Evolutionary conservation across 176 grass and related monocot genomes (phyloP).

Genomic region (Aechmea fasciata): DNA sequence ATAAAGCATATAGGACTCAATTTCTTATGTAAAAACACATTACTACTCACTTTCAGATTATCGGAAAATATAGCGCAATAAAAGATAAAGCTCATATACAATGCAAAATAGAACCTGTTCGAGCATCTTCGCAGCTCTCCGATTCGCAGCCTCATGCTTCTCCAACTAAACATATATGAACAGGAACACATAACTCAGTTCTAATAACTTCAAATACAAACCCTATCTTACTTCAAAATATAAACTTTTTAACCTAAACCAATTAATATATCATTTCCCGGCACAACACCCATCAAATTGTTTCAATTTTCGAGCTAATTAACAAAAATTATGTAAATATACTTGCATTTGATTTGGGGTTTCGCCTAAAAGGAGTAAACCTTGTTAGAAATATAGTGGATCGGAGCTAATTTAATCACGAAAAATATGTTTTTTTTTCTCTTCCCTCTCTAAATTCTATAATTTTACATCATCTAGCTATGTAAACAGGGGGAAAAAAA

Average conservation of each 20-base stretch:
- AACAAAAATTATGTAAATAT: background rate
- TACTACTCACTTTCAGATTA: background rate
- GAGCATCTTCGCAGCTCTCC: slow-evolving; percentile 46
- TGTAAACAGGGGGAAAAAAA: too few relatives aligned
- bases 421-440: background rate
- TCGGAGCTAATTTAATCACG: background rate
- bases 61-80: background rate
- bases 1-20: too few relatives aligned
- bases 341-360: background rate
- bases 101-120: slow-evolving; percentile 33
- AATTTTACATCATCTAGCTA: too few relatives aligned
- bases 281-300: background rate
- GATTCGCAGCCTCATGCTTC: slow-evolving; percentile 42
- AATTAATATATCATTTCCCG: background rate
- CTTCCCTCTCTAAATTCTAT: too few relatives aligned
- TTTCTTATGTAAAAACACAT: background rate
- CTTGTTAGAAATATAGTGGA: background rate
- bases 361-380: background rate
- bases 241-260: too few relatives aligned
- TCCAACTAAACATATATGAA: slow-evolving; percentile 37
- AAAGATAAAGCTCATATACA: background rate
- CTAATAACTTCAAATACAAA: slow-evolving; percentile 14
- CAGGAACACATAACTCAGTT: background rate
- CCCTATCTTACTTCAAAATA: background rate
- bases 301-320: background rate